phyloP scores from a whole-genome alignment of 306 rosid species.

The Begonia loranthoides region DNA sequence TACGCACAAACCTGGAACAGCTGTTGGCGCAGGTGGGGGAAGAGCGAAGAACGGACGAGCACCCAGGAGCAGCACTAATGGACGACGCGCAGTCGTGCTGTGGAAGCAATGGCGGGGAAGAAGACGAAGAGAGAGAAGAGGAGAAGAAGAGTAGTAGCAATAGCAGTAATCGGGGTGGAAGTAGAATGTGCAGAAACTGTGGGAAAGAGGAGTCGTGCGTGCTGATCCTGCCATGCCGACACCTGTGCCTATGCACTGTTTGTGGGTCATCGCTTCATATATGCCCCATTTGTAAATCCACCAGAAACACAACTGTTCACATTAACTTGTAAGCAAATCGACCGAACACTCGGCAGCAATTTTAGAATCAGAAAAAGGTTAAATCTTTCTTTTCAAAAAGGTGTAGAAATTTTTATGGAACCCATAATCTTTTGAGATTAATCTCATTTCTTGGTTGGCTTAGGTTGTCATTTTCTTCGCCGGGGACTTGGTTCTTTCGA shows the following conservation, averaged over 20 bases:
- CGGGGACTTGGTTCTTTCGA: no score
- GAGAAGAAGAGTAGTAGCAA: neutral
- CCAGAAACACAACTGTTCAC: slow-evolving; percentile 63
- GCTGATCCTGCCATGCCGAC: slow-evolving; percentile 82
- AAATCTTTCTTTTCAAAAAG: no score
- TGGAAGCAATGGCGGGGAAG: slow-evolving; percentile 28
- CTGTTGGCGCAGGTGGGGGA: slow-evolving; percentile 31
- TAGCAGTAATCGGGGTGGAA: neutral
- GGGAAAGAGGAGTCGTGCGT: slow-evolving; percentile 75
- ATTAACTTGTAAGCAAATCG: slow-evolving; percentile 30
- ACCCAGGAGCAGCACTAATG: slow-evolving; percentile 6
- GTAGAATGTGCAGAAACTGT: slow-evolving; percentile 57
- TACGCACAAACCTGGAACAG: slow-evolving; percentile 49
- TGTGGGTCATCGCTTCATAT: slow-evolving; percentile 61
- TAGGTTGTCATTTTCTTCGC: neutral
- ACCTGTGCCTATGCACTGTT: slow-evolving; percentile 63
- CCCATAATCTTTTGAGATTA: neutral
- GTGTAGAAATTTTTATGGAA: neutral
- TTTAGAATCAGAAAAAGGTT: neutral
- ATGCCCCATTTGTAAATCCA: slow-evolving; percentile 87
- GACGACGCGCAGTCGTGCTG: slow-evolving; percentile 62
- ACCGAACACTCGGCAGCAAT: neutral
- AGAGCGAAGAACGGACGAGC: slow-evolving; percentile 5
- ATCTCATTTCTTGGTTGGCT: neutral
- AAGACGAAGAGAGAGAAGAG: neutral